Percentiles rank a stretch among this genome's conserved stretches.
Evolutionary conservation across 768 basidiomycete genomes (phyloP).

Genomic region (Baorangia bicolor): DNA sequence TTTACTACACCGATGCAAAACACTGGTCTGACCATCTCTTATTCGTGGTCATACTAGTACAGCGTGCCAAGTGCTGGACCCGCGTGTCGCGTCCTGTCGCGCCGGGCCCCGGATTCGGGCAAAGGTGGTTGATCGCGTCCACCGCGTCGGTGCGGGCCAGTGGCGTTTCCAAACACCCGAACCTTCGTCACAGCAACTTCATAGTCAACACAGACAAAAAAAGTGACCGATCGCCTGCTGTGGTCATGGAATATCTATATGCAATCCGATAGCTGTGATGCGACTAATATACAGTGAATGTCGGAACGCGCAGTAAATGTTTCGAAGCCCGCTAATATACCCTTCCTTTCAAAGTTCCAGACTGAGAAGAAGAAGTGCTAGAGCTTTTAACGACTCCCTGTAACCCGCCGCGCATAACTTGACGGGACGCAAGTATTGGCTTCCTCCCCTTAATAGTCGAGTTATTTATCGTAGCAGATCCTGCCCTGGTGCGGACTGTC

Average conservation of each 20-base stretch:
- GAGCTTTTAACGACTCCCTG: slow-evolving; percentile 20
- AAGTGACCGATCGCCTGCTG: neutral
- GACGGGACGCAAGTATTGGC: slow-evolving; percentile 6
- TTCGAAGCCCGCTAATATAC: slow-evolving; percentile 8
- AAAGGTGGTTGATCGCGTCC: neutral
- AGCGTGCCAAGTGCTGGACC: neutral
- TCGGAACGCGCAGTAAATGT: neutral
- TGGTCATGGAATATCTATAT: neutral
- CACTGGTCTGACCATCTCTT: neutral
- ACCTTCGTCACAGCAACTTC: neutral
- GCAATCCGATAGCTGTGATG: slow-evolving; percentile 8
- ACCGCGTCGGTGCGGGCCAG: neutral
- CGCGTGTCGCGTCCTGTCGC: neutral
- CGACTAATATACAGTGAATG: slow-evolving; percentile 27
- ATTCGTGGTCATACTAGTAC: neutral
- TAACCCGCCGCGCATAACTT: slow-evolving; percentile 4
- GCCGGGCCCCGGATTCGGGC: neutral
- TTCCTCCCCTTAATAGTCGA: slow-evolving; percentile 17
- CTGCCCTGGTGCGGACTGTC: slow-evolving; percentile 6
- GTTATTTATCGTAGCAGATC: slow-evolving; percentile 8
- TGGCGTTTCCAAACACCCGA: neutral
- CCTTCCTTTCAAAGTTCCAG: slow-evolving; percentile 23
- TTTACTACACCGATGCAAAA: neutral
- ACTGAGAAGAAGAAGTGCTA: slow-evolving; percentile 28
- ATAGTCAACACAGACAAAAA: neutral